Evolutionary conservation across 345 rosid species (phyloP).

Genomic region (Noccaea caerulescens): DNA sequence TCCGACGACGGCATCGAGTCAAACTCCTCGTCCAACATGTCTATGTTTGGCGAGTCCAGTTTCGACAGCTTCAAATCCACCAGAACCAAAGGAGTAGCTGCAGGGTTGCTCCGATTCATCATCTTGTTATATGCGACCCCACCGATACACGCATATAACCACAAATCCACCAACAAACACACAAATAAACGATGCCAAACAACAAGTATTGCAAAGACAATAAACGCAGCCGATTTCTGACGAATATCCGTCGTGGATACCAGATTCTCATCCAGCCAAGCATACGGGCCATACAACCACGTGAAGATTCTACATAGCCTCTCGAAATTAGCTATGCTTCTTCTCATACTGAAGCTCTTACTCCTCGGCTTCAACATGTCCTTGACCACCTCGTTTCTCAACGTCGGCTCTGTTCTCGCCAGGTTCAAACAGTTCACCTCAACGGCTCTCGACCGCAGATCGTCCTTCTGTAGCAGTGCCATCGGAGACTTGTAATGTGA

Average conservation of each 20-base stretch:
- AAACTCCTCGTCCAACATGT: constrained; percentile 27
- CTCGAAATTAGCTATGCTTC: neutral
- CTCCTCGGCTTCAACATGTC: constrained; percentile 27
- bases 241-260: neutral
- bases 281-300: neutral
- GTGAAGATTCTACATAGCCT: neutral
- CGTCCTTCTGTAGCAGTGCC: neutral
- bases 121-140: too few species aligned
- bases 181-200: too few species aligned
- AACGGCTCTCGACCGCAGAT: constrained; percentile 6
- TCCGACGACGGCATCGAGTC: constrained; percentile 11
- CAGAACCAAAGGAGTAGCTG: constrained; percentile 12
- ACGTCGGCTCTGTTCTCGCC: constrained; percentile 22
- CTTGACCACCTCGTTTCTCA: constrained; percentile 30
- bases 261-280: neutral
- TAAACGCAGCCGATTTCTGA: neutral
- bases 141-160: neutral
- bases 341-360: constrained; percentile 25
- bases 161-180: neutral
- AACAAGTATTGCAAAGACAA: neutral
- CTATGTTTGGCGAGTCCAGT: neutral
- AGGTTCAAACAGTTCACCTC: constrained; percentile 1
- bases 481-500: constrained; percentile 34
- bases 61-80: constrained; percentile 15
- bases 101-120: neutral